A percentile compares a stretch with the other conserved stretches of the same genome.
phyloP scores from a whole-genome alignment of 345 rosid genomes.

The Litchi chinensis region DNA sequence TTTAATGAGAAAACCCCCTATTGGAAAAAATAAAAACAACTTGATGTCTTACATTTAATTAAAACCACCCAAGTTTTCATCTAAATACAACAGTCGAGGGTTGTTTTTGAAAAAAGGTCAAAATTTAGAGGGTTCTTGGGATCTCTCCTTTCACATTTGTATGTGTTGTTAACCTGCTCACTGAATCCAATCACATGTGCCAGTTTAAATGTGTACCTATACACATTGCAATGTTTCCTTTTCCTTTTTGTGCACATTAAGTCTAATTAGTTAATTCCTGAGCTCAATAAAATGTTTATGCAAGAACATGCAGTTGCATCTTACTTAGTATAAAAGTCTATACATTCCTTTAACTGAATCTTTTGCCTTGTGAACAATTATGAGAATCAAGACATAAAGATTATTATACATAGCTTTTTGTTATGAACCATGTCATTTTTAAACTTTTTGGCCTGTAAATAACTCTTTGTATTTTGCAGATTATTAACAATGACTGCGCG shows the following conservation, averaged over 20 bases:
- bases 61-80: too few relatives aligned
- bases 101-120: too few relatives aligned
- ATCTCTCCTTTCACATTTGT: too few relatives aligned
- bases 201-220: background rate
- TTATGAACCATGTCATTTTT: background rate
- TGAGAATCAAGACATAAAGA: background rate
- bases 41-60: too few relatives aligned
- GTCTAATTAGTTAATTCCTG: background rate
- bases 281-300: background rate
- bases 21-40: too few relatives aligned
- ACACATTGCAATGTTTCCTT: background rate
- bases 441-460: background rate
- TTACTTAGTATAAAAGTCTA: background rate
- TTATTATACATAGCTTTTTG: background rate
- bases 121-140: too few relatives aligned
- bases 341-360: background rate
- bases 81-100: too few relatives aligned
- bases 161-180: too few relatives aligned
- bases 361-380: background rate
- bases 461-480: constrained; percentile 48
- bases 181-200: too few relatives aligned
- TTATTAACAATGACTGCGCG: constrained; percentile 70
- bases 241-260: background rate
- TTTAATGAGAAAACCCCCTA: too few relatives aligned
- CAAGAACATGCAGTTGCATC: background rate